Base-by-base conservation (phyloP, 2,329 filamentous ascomycete species). In the Eutypa lata region DNA sequence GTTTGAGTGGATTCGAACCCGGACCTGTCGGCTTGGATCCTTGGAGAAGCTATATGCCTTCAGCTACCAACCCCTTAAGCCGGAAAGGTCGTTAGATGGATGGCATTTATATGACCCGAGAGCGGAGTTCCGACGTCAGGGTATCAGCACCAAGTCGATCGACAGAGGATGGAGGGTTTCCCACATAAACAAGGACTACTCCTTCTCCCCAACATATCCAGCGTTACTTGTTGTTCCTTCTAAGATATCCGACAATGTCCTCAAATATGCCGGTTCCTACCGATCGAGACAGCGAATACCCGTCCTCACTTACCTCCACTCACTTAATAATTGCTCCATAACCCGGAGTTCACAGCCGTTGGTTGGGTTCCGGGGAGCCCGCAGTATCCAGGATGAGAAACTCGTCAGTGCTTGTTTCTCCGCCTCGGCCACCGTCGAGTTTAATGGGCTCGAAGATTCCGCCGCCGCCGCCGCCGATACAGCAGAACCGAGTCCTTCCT, bases 251-350 rank as follows among this genome's bases (percentile, higher is more conserved):
- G 94, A 99, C 71, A 97, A 94, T 65, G 91, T 93, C 47, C 82
- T 99, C 48, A 96, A 96, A 66, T 96, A 99, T 67, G 94, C 92
- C 24, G 89, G 87, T 54, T 83, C 86, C 57, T 97, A 96, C 72
- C 88, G 94, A 49, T 97, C 94, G 1, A 84, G 92, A 54, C 86
- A 88, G 57, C 87, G 94, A 55, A 92, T 99, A 69, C 94, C 94
- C 2, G 89, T 87, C 3, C 76, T 99, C 38, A 91, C 91, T 21
- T 99, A 99, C 70, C 83, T 97, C n/a, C 94, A 99, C 70, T 90
- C 91, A 0, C 80, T 97, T 63, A 99, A 97, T 69, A 96, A 96
- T 68, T 97, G 94, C 71, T 94, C 92, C 22, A 96, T 99, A 58
- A 97, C 93, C 2, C 83, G 94, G 67, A 96, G 91, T 66, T 96